Base-by-base conservation (phyloP, 192 early-diverging fungal species). In the Backusella macrospora region DNA sequence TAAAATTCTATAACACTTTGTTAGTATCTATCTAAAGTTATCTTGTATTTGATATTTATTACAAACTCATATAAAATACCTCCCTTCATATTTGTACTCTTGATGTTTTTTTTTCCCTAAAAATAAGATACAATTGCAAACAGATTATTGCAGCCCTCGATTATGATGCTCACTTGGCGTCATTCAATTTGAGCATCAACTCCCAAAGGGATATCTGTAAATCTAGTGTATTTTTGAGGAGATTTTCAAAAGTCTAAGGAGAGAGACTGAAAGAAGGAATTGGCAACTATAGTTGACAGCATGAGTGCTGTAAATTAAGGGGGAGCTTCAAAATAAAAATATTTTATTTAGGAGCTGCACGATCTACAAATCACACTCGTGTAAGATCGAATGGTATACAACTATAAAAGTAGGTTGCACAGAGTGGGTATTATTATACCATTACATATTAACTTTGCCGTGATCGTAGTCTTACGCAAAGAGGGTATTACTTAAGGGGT, bases 301-400 rank as follows among this genome's bases (percentile, higher is more conserved):
- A 59, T 59, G 23, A 59, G 52, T 59, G 26, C 52, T 59, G 52
- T 59, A 59, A 59, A 59, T 59, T 59, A 59, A 59, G 52, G 52
- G 52, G 52, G 21, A 23, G 5, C 52, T 59, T 59, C 18, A 59
- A 23, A 59, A 26, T 59, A 59, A 59, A 59, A 59, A 59, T 59
- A 59, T 59, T 59, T 59, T 59, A 59, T 59, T 59, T 59, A 59
- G 52, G 52, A 59, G 52, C 52, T 55, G 52, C 52, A 59, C 52
- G 52, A 59, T 59, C 52, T 59, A 59, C 52, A 59, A 59, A 59
- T 59, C 52, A 23, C 52, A 59, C 52, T 59, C 52, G 52, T 59
- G 52, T 23, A 59, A 26, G 23, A 59, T 59, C 21, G 52, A 59
- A 59, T 26, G 29, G 29, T 34, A 34, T 34, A 34, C 29, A 34